Percentiles rank a stretch among this genome's conserved stretches.
phyloP scores from a whole-genome alignment of 1,284 basidiomycete genomes.

The Somion occarium region DNA sequence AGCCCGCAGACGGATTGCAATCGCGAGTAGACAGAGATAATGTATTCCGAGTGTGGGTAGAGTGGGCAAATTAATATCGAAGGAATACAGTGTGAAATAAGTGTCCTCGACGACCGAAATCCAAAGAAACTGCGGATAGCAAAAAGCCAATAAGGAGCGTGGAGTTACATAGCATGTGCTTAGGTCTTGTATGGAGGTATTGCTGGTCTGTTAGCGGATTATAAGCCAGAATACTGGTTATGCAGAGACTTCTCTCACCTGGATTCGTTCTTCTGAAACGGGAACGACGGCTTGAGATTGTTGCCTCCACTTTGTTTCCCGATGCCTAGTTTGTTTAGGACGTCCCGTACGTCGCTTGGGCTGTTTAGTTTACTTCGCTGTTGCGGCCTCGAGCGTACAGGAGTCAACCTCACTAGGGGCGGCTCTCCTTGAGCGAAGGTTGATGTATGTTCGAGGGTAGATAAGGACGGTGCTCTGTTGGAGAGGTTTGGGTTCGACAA shows the following conservation, averaged over 20 bases:
- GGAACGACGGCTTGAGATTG: conserved; percentile 66
- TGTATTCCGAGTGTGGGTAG: neutral
- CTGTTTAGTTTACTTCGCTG: conserved; percentile 45
- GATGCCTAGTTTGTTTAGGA: conserved; percentile 72
- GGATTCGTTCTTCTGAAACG: conserved; percentile 38
- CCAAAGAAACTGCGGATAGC: neutral
- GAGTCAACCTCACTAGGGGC: conserved; percentile 27
- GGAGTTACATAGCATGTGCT: neutral
- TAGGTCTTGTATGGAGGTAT: conserved; percentile 9
- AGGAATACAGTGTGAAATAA: neutral
- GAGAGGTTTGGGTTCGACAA: conserved; percentile 70
- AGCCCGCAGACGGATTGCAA: conserved; percentile 39
- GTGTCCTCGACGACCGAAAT: neutral
- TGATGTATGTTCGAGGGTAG: conserved; percentile 66
- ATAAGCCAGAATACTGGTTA: neutral
- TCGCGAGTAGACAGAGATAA: conserved; percentile 19
- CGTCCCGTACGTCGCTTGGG: conserved; percentile 72
- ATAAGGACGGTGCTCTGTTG: conserved; percentile 58
- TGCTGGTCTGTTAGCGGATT: neutral
- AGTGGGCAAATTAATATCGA: neutral
- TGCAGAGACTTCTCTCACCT: conserved; percentile 23
- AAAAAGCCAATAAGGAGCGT: conserved; percentile 3
- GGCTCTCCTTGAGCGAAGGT: conserved; percentile 41
- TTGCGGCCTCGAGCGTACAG: conserved; percentile 51
- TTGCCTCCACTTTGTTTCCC: conserved; percentile 59